These are phyloP conservation scores for Suillus cothurnatus DNA, from an alignment of 768 basidiomycete species.

Conservation along the genomic window DNA sequence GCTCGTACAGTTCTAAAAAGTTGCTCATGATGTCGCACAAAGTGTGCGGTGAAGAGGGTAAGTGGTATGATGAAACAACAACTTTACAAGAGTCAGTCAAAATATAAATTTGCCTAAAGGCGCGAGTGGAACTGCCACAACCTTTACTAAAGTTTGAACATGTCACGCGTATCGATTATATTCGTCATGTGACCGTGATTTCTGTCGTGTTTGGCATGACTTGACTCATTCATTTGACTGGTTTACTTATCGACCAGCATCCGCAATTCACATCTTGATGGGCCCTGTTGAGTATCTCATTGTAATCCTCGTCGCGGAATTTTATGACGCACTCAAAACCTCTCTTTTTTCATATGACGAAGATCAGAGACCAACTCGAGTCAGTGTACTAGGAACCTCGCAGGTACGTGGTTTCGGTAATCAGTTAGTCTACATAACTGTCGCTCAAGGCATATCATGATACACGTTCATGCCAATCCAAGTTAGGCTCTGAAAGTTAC, in stretches of 20 bases:
- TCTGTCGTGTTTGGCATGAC: conserved; percentile 3
- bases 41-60: conserved; percentile 1
- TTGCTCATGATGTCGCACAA: conserved; percentile 23
- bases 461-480: background rate
- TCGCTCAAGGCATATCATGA: background rate
- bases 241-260: background rate
- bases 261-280: background rate
- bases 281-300: too few relatives aligned
- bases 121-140: conserved; percentile 13
- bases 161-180: conserved; percentile 17
- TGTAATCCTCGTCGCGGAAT: background rate
- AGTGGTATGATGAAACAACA: background rate
- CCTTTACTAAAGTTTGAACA: conserved; percentile 23
- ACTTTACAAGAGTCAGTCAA: conserved; percentile 15
- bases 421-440: background rate
- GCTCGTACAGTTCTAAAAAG: conserved; percentile 80
- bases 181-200: conserved; percentile 32
- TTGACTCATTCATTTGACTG: too few relatives aligned
- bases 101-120: conserved; percentile 22
- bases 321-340: background rate
- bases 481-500: background rate
- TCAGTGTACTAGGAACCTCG: too few relatives aligned
- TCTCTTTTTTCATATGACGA: background rate
- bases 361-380: too few relatives aligned
- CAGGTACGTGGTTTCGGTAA: too few relatives aligned